Conservation (phyloP, 2,329 filamentous ascomycete genomes). For the Talaromyces sp. region DNA sequence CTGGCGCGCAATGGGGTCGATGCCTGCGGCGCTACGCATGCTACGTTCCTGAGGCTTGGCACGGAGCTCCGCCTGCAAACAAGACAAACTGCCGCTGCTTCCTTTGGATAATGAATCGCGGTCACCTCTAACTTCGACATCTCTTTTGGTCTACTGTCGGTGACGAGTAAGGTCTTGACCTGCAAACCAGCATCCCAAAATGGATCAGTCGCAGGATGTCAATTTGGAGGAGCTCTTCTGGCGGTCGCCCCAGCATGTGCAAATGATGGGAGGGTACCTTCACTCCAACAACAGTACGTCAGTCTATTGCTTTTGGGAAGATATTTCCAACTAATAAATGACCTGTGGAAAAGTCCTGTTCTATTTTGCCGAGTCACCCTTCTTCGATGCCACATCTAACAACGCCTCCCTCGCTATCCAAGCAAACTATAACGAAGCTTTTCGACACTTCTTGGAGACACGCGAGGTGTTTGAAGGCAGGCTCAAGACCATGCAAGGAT, state of each 20-base stretch:
- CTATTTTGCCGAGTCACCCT: slow-evolving; percentile 60
- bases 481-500: slow-evolving; percentile 50
- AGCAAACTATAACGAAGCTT: slow-evolving; percentile 44
- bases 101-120: not conserved
- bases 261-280: slow-evolving; percentile 42
- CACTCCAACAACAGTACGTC: slow-evolving; percentile 41
- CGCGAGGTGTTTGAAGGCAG: slow-evolving; percentile 53
- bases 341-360: slow-evolving; percentile 45
- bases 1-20: not conserved
- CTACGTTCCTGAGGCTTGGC: slow-evolving; percentile 6
- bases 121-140: not conserved
- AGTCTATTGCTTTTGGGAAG: not conserved
- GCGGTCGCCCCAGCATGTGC: slow-evolving; percentile 41
- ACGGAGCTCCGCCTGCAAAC: slow-evolving; percentile 9
- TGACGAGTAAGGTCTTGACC: not conserved
- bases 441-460: slow-evolving; percentile 48
- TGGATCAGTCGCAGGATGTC: slow-evolving; percentile 31
- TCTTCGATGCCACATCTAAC: slow-evolving; percentile 58
- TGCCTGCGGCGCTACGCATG: not conserved
- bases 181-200: slow-evolving; percentile 9
- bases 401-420: slow-evolving; percentile 54
- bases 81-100: slow-evolving; percentile 6
- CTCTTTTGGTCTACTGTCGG: not conserved
- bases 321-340: not conserved
- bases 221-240: slow-evolving; percentile 42